Evolutionary conservation across 768 basidiomycete genomes (phyloP).

Genomic region (Tubosaeta sp.): DNA sequence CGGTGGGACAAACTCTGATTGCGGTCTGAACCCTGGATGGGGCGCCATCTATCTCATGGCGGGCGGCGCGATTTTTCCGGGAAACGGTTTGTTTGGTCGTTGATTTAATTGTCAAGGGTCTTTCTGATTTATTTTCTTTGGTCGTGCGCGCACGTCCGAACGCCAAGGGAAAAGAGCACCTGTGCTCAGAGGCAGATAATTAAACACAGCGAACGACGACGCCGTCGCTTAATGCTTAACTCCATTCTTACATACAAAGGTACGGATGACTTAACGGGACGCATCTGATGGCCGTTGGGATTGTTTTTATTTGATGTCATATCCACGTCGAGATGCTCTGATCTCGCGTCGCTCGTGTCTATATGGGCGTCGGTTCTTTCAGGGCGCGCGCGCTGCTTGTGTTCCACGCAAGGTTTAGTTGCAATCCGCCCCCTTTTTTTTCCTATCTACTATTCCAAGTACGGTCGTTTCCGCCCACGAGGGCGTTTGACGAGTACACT

Average conservation of each 20-base stretch:
- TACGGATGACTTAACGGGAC: neutral
- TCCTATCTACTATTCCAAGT: neutral
- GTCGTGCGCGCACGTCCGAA: neutral
- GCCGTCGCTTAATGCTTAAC: neutral
- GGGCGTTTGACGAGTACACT: neutral
- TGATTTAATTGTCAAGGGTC: neutral
- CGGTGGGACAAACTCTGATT: neutral
- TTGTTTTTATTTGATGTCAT: neutral
- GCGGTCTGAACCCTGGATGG: neutral
- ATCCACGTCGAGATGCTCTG: neutral
- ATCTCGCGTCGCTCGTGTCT: neutral
- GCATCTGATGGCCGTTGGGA: neutral
- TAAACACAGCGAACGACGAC: neutral
- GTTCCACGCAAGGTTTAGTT: neutral
- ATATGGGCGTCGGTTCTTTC: neutral
- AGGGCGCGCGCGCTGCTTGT: neutral
- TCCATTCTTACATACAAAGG: neutral
- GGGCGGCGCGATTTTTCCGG: neutral
- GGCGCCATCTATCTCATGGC: neutral
- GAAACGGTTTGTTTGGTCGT: neutral
- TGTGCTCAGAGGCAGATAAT: neutral
- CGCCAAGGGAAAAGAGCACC: neutral
- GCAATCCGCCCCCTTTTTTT: neutral
- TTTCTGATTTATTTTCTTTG: neutral
- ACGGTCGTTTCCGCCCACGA: neutral